Base-by-base conservation (phyloP, 2,329 filamentous ascomycete species). In the Xylariaceae sp. region DNA sequence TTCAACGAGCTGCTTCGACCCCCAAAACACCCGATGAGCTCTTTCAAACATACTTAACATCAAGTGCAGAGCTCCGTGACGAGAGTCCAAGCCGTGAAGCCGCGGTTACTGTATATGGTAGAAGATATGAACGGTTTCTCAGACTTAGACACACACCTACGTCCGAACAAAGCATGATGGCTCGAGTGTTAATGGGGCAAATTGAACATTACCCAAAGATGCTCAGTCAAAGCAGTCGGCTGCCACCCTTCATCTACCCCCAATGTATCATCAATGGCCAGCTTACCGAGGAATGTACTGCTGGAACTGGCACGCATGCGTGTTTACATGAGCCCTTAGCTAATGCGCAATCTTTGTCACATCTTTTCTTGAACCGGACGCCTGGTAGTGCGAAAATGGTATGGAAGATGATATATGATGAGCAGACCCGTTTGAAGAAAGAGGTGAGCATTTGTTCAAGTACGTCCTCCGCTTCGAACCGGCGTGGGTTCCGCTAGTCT, bases 231-330 rank as follows among this genome's bases (percentile, higher is more conserved):
- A 54, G 54, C 11, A 52, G 51, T 4, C 45, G 44, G 11, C 53
- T 66, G 1, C 63, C 63, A 3, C 59, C 62, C 2, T 65, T 65
- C 39, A 63, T 66, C 14, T 57, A 58, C 40, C 61, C 64, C 3
- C 50, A 47, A 5, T 66, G 64, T 22, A 55, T 57, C 2, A 39
- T 58, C 17, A 48, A 59, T 7, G 48, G 47, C 14, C 41, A 11
- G 9, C 43, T 51, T 0, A 40, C 42, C 7, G 39, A 42, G 9
- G 42, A 54, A 3, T 62, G 57, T 27, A 44, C 46, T 7, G 36
- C 45, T 1, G 32, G 18, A 4, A 54, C 57, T 19, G 62, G 56
- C 1, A 53, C 52, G 39, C 61, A 66, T 35, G 50, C 55, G 15
- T 66, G 64, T 50, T 36, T 66, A 3, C 55, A 58, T 2, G 51